Evolutionary conservation across 352 stramenopile genomes (phyloP), one percentile per base, ranked within the genome.

Genomic region (Phytophthora pseudosyringae): DNA sequence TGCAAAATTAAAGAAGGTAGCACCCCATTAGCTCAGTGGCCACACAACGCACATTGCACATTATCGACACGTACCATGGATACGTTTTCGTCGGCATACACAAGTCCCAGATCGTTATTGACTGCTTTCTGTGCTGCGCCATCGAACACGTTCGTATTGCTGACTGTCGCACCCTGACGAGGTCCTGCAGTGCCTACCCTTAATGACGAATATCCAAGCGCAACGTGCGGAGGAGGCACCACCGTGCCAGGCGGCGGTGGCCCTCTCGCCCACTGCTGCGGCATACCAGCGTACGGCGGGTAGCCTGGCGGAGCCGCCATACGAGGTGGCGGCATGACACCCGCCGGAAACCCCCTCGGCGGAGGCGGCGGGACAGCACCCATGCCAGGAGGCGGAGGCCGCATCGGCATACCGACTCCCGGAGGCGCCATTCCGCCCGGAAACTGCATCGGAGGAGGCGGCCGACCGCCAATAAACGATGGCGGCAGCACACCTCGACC

Each of bases 81-180:
- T 35, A 74, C 64, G 44, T 67, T 71, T 39, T 83, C 79, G 50
- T 90, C 81, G 16, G 68, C 59, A 67, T 82, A 90, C 36, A 90
- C 68, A 11, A 90, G 52, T 15, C 77, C 75, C n/a, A 77, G 63
- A 33, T 75, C 75, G 5, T 69, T 73, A 58, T 80, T 86, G 41
- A 56, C 52, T 5, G 36, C 53, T 31, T 60, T 75, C 49, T 64
- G 64, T 55, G 60, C 64, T 36, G 57, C 63, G 21, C 43, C 54
- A 51, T 75, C 58, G 46, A 78, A 78, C 15, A 73, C 45, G 49
- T 75, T 78, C 16, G 64, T 71, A 52, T 71, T 71, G 56, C 58
- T 75, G 26, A 66, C 43, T 52, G 55, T 53, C 25, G 31, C 15
- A 38, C 33, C 39, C 8, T 64, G 54, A 21, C 31, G 25, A 33